These are phyloP conservation scores for Ceratocystiopsis sp. DNA, from an alignment of 2,329 filamentous ascomycete genomes.

Conservation along the genomic window DNA sequence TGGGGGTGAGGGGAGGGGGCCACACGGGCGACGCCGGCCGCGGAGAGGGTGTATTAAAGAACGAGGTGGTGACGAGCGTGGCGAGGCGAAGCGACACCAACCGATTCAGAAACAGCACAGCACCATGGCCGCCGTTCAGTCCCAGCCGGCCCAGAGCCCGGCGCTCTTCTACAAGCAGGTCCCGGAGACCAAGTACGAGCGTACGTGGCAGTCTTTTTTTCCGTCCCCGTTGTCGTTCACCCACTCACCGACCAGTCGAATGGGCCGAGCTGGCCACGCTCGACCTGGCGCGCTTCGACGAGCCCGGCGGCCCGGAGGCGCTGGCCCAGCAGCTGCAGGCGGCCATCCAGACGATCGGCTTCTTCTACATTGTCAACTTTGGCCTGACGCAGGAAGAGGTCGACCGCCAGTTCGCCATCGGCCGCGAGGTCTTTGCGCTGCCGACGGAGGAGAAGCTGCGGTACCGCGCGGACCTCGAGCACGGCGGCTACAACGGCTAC, in stretches of 20 bases:
- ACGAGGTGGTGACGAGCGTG: background rate
- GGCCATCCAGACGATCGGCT: constrained; percentile 24
- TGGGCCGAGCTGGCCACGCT: constrained; percentile 12
- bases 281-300: constrained; percentile 16
- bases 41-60: background rate
- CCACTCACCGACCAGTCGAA: constrained; percentile 5
- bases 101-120: background rate
- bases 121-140: constrained; percentile 2
- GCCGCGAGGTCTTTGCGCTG: constrained; percentile 28
- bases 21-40: background rate
- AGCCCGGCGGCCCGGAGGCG: constrained; percentile 17
- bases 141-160: background rate
- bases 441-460: constrained; percentile 38
- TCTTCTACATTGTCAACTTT: constrained; percentile 43
- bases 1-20: no score
- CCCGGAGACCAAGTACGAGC: constrained; percentile 18
- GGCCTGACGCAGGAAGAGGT: constrained; percentile 37
- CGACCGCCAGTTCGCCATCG: constrained; percentile 37
- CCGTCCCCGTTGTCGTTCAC: no score
- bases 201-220: constrained; percentile 11
- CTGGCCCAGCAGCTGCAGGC: constrained; percentile 20
- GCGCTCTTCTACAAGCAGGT: constrained; percentile 17
- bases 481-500: constrained; percentile 35
- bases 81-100: background rate
- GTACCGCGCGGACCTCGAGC: constrained; percentile 24